Conservation (phyloP, 345 rosid genomes). For the Salix viminalis region DNA sequence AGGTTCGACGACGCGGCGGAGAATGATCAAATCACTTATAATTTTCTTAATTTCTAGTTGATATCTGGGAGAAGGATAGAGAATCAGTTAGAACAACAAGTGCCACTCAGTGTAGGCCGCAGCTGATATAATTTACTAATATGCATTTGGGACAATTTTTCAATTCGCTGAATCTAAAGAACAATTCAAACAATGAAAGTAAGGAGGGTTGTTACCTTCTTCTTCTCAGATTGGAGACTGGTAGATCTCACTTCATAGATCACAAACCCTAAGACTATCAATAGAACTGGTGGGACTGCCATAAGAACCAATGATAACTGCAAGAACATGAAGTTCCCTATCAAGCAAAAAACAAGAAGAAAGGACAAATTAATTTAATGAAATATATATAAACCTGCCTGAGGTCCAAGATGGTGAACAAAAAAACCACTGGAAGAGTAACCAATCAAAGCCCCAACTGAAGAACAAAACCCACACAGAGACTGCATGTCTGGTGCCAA, state of each 20-base stretch:
- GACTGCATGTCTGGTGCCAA: slow-evolving; percentile 83
- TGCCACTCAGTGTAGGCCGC: not conserved
- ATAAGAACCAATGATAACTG: slow-evolving; percentile 62
- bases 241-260: slow-evolving; percentile 51
- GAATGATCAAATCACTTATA: not conserved
- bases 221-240: slow-evolving; percentile 33
- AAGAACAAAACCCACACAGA: slow-evolving; percentile 72
- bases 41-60: not conserved
- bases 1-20: not conserved
- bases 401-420: slow-evolving; percentile 67
- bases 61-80: not conserved
- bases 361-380: not conserved
- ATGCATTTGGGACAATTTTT: not conserved
- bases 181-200: not conserved
- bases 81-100: not conserved
- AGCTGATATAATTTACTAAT: not conserved
- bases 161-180: not conserved
- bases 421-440: slow-evolving; percentile 67
- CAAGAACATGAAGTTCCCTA: slow-evolving; percentile 1
- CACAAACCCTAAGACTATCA: slow-evolving; percentile 54
- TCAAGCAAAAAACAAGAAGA: not conserved
- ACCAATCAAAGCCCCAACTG: slow-evolving; percentile 72
- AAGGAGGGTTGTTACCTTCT: slow-evolving; percentile 35
- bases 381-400: slow-evolving; percentile 32
- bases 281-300: slow-evolving; percentile 52